Percentiles rank a stretch among this genome's conserved stretches.
Conservation (phyloP, 768 basidiomycete species). For the Tricholoma sp. region DNA sequence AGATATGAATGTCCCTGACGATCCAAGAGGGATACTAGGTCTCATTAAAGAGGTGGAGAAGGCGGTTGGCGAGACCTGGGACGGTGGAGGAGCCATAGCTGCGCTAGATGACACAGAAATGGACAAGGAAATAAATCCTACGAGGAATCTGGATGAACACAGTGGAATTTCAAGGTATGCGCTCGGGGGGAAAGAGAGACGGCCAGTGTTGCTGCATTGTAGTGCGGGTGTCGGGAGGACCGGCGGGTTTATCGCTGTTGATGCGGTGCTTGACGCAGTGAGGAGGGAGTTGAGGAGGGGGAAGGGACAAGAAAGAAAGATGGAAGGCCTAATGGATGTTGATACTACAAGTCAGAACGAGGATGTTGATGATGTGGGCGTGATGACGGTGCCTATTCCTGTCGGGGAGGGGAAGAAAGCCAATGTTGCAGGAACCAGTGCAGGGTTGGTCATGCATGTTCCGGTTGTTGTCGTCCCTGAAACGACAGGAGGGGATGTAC, state of each 20-base stretch:
- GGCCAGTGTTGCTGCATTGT: constrained; percentile 79
- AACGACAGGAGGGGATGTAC: constrained; percentile 3
- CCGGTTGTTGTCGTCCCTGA: constrained; percentile 15
- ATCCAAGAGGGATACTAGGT: constrained; percentile 67
- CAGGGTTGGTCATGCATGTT: constrained; percentile 25
- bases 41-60: constrained; percentile 69
- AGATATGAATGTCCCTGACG: constrained; percentile 91
- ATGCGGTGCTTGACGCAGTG: constrained; percentile 77
- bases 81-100: constrained; percentile 19
- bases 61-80: constrained; percentile 32
- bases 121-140: neutral
- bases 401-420: constrained; percentile 2
- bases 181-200: constrained; percentile 30
- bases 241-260: constrained; percentile 88
- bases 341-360: constrained; percentile 12
- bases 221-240: constrained; percentile 95
- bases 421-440: neutral
- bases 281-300: constrained; percentile 46
- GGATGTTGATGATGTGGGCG: neutral
- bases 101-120: neutral
- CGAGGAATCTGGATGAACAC: constrained; percentile 35
- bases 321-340: constrained; percentile 26
- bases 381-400: constrained; percentile 10
- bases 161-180: constrained; percentile 55
- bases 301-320: constrained; percentile 1